phyloP scores from a whole-genome alignment of 805 yeast species.

The Starmerella apicola region DNA sequence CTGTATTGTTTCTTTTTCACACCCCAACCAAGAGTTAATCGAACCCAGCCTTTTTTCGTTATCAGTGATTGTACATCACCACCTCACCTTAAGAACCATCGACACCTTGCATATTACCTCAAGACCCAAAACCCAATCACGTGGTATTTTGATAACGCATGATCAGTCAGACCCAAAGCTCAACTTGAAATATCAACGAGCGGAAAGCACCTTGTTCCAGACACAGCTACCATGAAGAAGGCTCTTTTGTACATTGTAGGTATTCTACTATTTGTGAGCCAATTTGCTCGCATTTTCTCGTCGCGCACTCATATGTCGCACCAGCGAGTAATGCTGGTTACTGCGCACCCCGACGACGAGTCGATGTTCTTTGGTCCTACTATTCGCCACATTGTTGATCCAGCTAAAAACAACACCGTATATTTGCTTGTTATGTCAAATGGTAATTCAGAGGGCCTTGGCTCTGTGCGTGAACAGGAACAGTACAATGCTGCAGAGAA shows the following conservation, averaged over 20 bases:
- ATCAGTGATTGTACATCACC: too few relatives aligned
- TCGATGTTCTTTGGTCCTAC: constrained; percentile 93
- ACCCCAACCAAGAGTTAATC: too few relatives aligned
- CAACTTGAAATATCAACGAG: too few relatives aligned
- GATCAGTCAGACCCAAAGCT: too few relatives aligned
- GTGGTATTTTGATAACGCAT: too few relatives aligned
- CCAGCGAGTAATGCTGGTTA: constrained; percentile 34
- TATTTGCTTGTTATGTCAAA: constrained; percentile 57
- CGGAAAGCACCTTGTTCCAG: too few relatives aligned
- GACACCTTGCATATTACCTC: too few relatives aligned
- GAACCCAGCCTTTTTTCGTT: too few relatives aligned
- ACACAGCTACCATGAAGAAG: too few relatives aligned
- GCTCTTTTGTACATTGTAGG: neutral
- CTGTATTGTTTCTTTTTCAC: too few relatives aligned
- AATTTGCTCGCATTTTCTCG: constrained; percentile 15
- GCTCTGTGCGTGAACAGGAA: constrained; percentile 50
- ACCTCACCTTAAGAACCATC: too few relatives aligned
- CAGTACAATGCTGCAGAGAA: constrained; percentile 41
- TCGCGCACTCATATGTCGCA: constrained; percentile 17
- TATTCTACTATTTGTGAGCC: constrained; percentile 6
- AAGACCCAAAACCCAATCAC: too few relatives aligned
- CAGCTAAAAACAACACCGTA: constrained; percentile 39
- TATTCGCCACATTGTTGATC: constrained; percentile 39
- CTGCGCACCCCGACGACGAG: constrained; percentile 98
- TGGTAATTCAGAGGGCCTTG: constrained; percentile 70